phyloP scores from a whole-genome alignment of 495 filamentous ascomycete species.

The Penicillium simplicissimum region DNA sequence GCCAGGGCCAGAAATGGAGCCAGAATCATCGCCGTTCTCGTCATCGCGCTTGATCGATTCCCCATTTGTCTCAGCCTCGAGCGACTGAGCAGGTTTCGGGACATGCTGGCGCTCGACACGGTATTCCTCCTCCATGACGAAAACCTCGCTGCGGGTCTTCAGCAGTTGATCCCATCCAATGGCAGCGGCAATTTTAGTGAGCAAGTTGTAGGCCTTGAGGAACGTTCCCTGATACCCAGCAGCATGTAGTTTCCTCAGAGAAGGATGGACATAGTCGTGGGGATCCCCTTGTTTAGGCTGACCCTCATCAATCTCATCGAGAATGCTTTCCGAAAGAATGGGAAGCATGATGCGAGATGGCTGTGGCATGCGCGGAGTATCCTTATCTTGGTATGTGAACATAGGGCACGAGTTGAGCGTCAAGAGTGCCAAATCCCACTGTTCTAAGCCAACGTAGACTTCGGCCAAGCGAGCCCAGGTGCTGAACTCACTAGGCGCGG shows the following conservation, averaged over 20 bases:
- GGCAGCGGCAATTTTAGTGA: conserved; percentile 91
- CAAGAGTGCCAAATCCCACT: conserved; percentile 89
- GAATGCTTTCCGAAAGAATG: conserved; percentile 80
- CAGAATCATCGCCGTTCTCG: conserved; percentile 33
- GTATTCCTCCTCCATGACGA: conserved; percentile 99
- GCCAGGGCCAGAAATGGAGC: conserved; percentile 40
- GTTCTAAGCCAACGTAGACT: conserved; percentile 86
- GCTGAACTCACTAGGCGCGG: conserved; percentile 93
- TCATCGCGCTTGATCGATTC: conserved; percentile 32
- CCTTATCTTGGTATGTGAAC: conserved; percentile 99
- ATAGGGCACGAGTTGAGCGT: conserved; percentile 99
- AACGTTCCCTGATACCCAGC: conserved; percentile 91
- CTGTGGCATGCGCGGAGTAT: conserved; percentile 90
- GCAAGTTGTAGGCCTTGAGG: conserved; percentile 86
- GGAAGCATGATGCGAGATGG: conserved; percentile 84
- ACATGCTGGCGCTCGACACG: conserved; percentile 80
- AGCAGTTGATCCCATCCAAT: conserved; percentile 98
- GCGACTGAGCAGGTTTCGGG: conserved; percentile 50
- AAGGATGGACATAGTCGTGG: conserved; percentile 82
- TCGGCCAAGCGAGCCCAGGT: conserved; percentile 95
- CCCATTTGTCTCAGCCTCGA: conserved; percentile 49
- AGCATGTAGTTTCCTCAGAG: conserved; percentile 81
- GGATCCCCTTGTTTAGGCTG: conserved; percentile 69
- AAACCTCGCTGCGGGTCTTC: conserved; percentile 90
- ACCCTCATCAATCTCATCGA: conserved; percentile 94